phyloP scores from a whole-genome alignment of 1,284 basidiomycete species.

The Leccinum fallax region DNA sequence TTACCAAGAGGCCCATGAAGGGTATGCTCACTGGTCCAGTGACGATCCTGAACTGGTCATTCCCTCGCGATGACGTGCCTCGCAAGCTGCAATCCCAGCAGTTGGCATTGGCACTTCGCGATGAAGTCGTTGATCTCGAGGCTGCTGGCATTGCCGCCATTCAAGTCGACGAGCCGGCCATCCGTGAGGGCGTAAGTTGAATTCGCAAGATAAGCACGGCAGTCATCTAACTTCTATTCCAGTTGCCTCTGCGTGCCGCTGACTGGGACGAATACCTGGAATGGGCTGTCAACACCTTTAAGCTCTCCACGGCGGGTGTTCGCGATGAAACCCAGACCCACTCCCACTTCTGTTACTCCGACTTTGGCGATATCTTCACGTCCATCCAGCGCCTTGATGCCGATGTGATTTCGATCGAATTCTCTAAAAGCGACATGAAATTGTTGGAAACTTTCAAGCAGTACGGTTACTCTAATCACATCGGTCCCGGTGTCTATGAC shows the following conservation, averaged over 20 bases:
- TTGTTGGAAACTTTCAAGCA: slow-evolving; percentile 94
- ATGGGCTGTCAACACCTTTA: slow-evolving; percentile 99
- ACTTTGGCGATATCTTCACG: slow-evolving; percentile 98
- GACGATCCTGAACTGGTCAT: slow-evolving; percentile 99
- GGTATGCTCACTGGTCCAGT: slow-evolving; percentile 98
- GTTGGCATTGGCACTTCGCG: slow-evolving; percentile 96
- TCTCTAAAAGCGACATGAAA: slow-evolving; percentile 98
- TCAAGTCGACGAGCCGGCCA: slow-evolving; percentile 99
- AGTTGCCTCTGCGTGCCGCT: slow-evolving; percentile 89
- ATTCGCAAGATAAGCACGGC: background rate
- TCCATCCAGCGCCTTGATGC: slow-evolving; percentile 98
- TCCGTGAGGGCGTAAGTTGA: slow-evolving; percentile 89
- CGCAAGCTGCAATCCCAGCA: slow-evolving; percentile 99
- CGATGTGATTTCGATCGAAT: slow-evolving; percentile 99
- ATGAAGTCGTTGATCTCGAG: slow-evolving; percentile 98
- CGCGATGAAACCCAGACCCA: slow-evolving; percentile 92
- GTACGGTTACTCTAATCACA: slow-evolving; percentile 96
- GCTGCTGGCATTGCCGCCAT: slow-evolving; percentile 97
- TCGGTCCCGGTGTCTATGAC: slow-evolving; percentile 98
- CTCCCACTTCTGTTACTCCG: slow-evolving; percentile 98
- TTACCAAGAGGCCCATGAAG: slow-evolving; percentile 97
- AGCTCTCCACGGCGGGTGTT: slow-evolving; percentile 93
- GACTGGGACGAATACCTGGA: slow-evolving; percentile 96
- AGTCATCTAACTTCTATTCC: slow-evolving; percentile 19
- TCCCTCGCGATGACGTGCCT: slow-evolving; percentile 98